phyloP scores from a whole-genome alignment of 2,329 filamentous ascomycete species.

The Talaromyces marneffei region DNA sequence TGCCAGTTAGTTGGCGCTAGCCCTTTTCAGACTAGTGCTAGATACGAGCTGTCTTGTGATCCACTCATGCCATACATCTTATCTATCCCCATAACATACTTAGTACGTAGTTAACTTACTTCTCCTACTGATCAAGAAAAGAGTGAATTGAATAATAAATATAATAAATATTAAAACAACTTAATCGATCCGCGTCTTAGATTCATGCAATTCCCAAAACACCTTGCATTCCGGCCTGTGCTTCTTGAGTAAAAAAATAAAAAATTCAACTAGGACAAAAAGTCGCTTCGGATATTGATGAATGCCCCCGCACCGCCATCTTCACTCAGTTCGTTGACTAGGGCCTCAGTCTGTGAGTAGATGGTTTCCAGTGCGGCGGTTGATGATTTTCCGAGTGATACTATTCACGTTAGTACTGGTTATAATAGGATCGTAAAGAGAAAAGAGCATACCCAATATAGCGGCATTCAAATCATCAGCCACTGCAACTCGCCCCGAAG shows the following conservation, averaged over 20 bases:
- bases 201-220: background rate
- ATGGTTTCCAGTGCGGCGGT: slow-evolving; percentile 78
- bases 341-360: slow-evolving; percentile 76
- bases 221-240: background rate
- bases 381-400: slow-evolving; percentile 83
- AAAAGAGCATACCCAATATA: slow-evolving; percentile 61
- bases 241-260: background rate
- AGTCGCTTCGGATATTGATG: slow-evolving; percentile 60
- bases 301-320: slow-evolving; percentile 78
- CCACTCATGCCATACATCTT: background rate
- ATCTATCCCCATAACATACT: too few relatives aligned
- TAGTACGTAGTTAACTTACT: too few relatives aligned
- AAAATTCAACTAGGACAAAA: slow-evolving; percentile 21
- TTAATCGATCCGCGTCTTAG: background rate
- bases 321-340: slow-evolving; percentile 75
- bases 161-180: slow-evolving; percentile 1
- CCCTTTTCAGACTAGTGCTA: background rate
- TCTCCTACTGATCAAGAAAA: too few relatives aligned
- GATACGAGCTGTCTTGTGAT: background rate
- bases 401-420: slow-evolving; percentile 43
- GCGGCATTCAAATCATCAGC: slow-evolving; percentile 92
- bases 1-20: background rate
- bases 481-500: slow-evolving; percentile 66
- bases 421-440: background rate
- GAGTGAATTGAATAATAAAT: background rate